These are phyloP conservation scores for Uronychia binucleata DNA, from an alignment of 73 alveolate species.

Conservation along the genomic window DNA sequence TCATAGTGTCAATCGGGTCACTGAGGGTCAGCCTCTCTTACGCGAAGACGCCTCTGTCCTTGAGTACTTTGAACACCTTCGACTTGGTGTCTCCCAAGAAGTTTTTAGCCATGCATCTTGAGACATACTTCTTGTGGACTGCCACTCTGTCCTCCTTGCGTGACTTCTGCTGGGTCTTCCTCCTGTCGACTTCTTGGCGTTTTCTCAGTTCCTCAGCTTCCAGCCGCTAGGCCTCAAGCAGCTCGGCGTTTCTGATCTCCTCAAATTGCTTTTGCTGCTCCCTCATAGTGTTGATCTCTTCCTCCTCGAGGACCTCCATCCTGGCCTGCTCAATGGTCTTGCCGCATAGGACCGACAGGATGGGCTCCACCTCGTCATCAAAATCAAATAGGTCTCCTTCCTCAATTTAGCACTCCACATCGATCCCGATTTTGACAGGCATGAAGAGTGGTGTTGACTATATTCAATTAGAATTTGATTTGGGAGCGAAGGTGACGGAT, in stretches of 20 bases:
- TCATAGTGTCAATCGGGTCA: conserved; percentile 55
- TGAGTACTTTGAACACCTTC: conserved; percentile 44
- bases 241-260: conserved; percentile 86
- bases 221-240: conserved; percentile 85
- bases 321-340: conserved; percentile 92
- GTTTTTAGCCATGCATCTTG: conserved; percentile 64
- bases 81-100: conserved; percentile 51
- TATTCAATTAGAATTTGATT: background rate
- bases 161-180: conserved; percentile 69
- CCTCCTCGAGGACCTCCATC: conserved; percentile 97
- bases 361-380: conserved; percentile 95
- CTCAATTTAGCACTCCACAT: conserved; percentile 76
- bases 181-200: conserved; percentile 84
- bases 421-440: conserved; percentile 71
- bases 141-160: conserved; percentile 58
- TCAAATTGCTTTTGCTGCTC: conserved; percentile 88
- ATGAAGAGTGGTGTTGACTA: conserved; percentile 62
- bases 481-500: conserved; percentile 17
- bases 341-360: conserved; percentile 86
- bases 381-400: conserved; percentile 95
- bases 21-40: background rate
- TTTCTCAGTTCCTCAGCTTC: conserved; percentile 86
- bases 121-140: conserved; percentile 74
- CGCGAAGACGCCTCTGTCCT: conserved; percentile 59
- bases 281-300: conserved; percentile 90